These are phyloP conservation scores for Setomelanomma holmii DNA, from an alignment of 2,329 filamentous ascomycete genomes.

Conservation along the genomic window DNA sequence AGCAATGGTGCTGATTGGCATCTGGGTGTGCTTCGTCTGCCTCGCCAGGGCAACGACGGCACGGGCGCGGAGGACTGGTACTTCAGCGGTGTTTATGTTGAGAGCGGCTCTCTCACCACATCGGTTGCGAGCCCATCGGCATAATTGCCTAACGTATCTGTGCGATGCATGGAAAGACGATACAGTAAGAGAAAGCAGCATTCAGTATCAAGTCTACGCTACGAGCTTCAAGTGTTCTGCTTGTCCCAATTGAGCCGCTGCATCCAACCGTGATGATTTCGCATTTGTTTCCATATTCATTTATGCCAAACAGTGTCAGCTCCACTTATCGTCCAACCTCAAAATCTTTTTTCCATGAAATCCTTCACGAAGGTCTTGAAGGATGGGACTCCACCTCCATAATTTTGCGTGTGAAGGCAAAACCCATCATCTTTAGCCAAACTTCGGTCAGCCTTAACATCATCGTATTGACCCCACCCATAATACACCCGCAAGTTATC, in stretches of 20 bases:
- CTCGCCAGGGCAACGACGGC: constrained; percentile 62
- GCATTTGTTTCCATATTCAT: too few species aligned
- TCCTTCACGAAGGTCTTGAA: background rate
- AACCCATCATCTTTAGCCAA: background rate
- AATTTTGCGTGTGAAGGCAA: too few species aligned
- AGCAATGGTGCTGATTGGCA: constrained; percentile 78
- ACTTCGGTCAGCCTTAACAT: background rate
- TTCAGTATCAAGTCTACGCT: too few species aligned
- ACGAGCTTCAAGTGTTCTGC: too few species aligned
- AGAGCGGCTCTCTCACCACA: constrained; percentile 59
- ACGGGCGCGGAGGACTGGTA: constrained; percentile 69
- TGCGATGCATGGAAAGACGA: too few species aligned
- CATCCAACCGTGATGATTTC: too few species aligned
- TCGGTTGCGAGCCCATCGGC: constrained; percentile 35
- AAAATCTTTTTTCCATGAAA: background rate
- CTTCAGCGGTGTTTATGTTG: constrained; percentile 75
- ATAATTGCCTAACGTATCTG: background rate
- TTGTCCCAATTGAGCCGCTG: too few species aligned
- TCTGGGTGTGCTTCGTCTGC: constrained; percentile 71
- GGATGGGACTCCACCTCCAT: too few species aligned
- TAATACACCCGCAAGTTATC: background rate
- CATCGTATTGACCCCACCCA: background rate
- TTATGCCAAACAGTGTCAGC: too few species aligned
- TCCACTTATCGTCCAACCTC: background rate
- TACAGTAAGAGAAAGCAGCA: background rate